Conservation (phyloP, 2,329 filamentous ascomycete genomes). For the Aquanectria penicillioides region DNA sequence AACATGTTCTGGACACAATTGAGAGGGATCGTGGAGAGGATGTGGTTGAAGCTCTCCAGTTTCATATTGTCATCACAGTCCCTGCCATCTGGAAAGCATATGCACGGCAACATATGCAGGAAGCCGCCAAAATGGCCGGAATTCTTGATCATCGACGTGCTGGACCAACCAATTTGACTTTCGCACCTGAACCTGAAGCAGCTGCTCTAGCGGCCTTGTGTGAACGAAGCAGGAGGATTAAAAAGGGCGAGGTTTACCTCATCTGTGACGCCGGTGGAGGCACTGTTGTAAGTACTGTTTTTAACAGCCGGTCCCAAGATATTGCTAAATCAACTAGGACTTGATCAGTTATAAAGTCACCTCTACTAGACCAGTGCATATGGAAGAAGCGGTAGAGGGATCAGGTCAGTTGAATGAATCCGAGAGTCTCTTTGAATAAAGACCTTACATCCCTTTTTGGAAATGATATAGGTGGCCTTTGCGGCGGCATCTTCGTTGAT, state of each 20-base stretch:
- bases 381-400: slow-evolving; percentile 20
- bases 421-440: too few relatives aligned
- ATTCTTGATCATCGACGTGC: slow-evolving; percentile 15
- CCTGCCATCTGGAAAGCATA: slow-evolving; percentile 25
- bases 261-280: slow-evolving; percentile 24
- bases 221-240: not conserved
- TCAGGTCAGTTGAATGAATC: not conserved
- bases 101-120: slow-evolving; percentile 17
- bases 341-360: slow-evolving; percentile 19
- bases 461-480: slow-evolving; percentile 23
- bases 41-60: not conserved
- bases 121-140: not conserved
- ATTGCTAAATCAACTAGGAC: slow-evolving; percentile 1
- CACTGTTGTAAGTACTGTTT: slow-evolving; percentile 5
- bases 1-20: slow-evolving; percentile 6
- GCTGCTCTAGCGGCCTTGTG: slow-evolving; percentile 11
- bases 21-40: slow-evolving; percentile 4
- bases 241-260: slow-evolving; percentile 18
- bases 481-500: slow-evolving; percentile 24
- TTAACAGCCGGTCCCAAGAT: too few relatives aligned
- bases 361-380: slow-evolving; percentile 7
- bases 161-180: slow-evolving; percentile 7
- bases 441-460: not conserved
- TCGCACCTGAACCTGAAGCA: slow-evolving; percentile 17
- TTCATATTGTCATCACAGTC: slow-evolving; percentile 23